These are phyloP conservation scores for Vitis amurensis DNA, from an alignment of 164 flowering plant species.

Conservation along the genomic window DNA sequence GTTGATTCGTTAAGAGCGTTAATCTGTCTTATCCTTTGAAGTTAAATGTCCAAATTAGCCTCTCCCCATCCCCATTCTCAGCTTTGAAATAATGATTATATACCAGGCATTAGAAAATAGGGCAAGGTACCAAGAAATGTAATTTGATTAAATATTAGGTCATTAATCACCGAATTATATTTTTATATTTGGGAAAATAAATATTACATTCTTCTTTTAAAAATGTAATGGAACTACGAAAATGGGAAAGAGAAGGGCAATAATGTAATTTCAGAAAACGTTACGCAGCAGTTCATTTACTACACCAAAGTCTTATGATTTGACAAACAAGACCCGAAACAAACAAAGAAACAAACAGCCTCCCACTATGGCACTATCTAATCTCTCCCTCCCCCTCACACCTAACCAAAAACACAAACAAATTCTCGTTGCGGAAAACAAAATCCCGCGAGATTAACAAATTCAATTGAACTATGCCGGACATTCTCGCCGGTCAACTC, in stretches of 20 bases:
- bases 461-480: background rate
- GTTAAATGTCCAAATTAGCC: background rate
- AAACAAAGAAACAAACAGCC: background rate
- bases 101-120: no score
- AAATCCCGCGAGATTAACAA: background rate
- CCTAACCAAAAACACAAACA: no score
- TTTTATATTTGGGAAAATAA: no score
- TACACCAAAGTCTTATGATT: background rate
- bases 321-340: background rate
- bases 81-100: background rate
- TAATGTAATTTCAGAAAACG: background rate
- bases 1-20: no score
- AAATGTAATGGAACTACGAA: no score
- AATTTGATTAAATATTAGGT: no score
- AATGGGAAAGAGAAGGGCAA: background rate
- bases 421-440: no score
- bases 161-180: no score
- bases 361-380: background rate
- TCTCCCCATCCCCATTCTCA: background rate
- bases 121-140: no score
- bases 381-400: no score
- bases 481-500: background rate
- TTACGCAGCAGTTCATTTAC: background rate
- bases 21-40: background rate
- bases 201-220: no score